Base-by-base conservation (phyloP, 257 asterid species). In the Verbascum thapsus region DNA sequence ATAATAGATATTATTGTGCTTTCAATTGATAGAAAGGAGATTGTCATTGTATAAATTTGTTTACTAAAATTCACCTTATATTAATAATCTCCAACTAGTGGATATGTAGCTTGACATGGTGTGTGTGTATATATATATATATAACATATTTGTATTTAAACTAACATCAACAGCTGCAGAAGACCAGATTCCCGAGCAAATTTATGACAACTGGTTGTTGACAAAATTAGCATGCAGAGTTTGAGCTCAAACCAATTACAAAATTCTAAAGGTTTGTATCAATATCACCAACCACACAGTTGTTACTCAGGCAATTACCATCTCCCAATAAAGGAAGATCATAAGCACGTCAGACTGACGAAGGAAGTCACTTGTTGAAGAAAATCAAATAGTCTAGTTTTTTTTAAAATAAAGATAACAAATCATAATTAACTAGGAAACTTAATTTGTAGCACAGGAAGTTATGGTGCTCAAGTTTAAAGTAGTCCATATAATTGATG, bases 271-370 rank as follows among this genome's bases (percentile, higher is more conserved):
- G 45, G 38, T 37, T 49, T 38, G 30, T 7, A 26, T 42, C 23
- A 54, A 41, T 11, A 40, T 22, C 47, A 54, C 53, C 71, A 23
- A 17, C 30, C 42, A 53, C 12, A 12, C 37, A 43, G 48, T 19
- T 30, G 16, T 18, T 54, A 11, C 19, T 26, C 37, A 18, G 54
- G n/a, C 32, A 34, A 35, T 3, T 8, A 5, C 32, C 32, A 26
- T 26, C 32, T 5, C 5, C 32, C 10, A 45, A 7, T 16, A 10
- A 6, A 54, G 22, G 23, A 44, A 60, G 15, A 13, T 40, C 13
- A 23, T 3, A 58, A n/a, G 23, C 65, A 42, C 22, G 64, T 26
- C 23, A 26, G 32, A 26, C 32, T 5, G 32, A 26, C 5, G 32
- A 2, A 26, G 32, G 32, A 26, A 26, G 32, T 26, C 32, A 26